Base-by-base conservation (phyloP, 176 grass and related monocot species). In the Cocos nucifera region DNA sequence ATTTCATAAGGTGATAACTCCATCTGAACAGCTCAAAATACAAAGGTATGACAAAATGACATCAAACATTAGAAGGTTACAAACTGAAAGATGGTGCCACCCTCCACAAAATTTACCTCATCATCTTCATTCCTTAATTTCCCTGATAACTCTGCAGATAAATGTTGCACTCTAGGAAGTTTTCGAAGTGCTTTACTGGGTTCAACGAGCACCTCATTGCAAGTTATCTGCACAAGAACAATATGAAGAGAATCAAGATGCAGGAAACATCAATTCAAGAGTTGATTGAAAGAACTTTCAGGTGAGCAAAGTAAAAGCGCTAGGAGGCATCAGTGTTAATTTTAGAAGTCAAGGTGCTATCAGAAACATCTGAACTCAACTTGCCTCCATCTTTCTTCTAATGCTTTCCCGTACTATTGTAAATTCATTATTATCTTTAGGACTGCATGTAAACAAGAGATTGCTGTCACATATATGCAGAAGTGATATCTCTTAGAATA, bases 361-460 rank as follows among this genome's bases (percentile, higher is more conserved):
- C 18, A 48, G 49, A 63, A 63, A 28, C 29, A 44, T 44, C 32
- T 14, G 19, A 74, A 77, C 62, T 76, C 56, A 80, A 75, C 79
- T 75, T 85, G 78, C 93, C 84, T 98, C 79, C 10, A 92, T 48
- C 50, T 98, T 92, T 63, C 79, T 78, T 74, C 71, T 84, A 75
- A 98, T 98, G 84, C 77, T 98, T 35, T 92, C 93, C 21, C 88
- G 49, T 63, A 98, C 93, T 32, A 92, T 80, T 20, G 73, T 82
- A 75, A 98, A 98, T 67, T 98, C 93, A 26, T 63, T 92, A 69
- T 98, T 83, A 35, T 98, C 88, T 86, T 98, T 89, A 63, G 30
- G 66, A 50, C 93, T 98, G 88, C 67, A 80, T 59, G 32, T 62
- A 62, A 53, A 25, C 32, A 75, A 73, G 65, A 60, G 15, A 66